phyloP scores from a whole-genome alignment of 2,329 filamentous ascomycete genomes.

The Whalleya microplaca region DNA sequence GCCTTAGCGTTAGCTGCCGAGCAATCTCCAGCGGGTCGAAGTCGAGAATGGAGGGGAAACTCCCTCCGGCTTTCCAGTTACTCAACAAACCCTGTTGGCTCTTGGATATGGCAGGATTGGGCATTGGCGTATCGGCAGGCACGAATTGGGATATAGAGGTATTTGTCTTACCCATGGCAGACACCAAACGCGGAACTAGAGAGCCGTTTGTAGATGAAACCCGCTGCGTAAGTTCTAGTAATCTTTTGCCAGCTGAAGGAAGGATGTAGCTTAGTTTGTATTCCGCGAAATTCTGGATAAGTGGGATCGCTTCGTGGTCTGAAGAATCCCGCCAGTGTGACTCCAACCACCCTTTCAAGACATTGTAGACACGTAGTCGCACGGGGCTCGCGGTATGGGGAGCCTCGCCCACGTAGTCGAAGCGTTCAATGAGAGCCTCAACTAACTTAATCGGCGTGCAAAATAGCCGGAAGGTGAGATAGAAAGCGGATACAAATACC shows the following conservation, averaged over 20 bases:
- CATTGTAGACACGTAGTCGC: conserved; percentile 89
- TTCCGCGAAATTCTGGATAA: conserved; percentile 81
- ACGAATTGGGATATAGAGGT: conserved; percentile 73
- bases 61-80: conserved; percentile 74
- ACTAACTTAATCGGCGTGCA: conserved; percentile 80
- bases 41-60: conserved; percentile 76
- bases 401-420: conserved; percentile 85
- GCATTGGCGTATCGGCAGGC: conserved; percentile 72
- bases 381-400: conserved; percentile 78
- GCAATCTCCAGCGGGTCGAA: conserved; percentile 92
- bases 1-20: conserved; percentile 88
- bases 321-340: conserved; percentile 88
- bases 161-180: conserved; percentile 86
- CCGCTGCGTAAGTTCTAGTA: conserved; percentile 78
- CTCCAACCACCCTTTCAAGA: conserved; percentile 96
- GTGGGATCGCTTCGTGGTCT: conserved; percentile 74
- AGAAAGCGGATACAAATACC: conserved; percentile 92
- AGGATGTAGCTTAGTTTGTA: conserved; percentile 69
- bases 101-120: conserved; percentile 71
- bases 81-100: conserved; percentile 74
- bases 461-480: conserved; percentile 93
- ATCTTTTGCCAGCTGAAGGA: conserved; percentile 77
- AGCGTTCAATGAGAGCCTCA: conserved; percentile 83
- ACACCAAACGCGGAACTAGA: conserved; percentile 80
- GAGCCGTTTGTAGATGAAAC: conserved; percentile 74